Evolutionary conservation across 1,284 basidiomycete genomes (phyloP).

Genomic region (Malassezia cuniculi): DNA sequence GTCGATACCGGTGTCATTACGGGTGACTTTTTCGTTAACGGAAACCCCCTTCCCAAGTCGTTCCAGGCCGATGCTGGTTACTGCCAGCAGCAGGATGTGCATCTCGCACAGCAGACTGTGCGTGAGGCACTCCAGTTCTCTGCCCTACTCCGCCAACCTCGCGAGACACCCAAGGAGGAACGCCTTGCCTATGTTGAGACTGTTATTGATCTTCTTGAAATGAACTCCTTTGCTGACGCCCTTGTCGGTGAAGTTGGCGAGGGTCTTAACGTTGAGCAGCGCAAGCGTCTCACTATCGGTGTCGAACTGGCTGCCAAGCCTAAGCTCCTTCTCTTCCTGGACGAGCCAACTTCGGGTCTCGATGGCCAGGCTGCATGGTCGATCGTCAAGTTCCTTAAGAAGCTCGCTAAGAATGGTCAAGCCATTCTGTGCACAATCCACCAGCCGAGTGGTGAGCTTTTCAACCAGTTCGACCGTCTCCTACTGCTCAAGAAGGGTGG

Average conservation of each 20-base stretch:
- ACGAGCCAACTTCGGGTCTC: slow-evolving; percentile 58
- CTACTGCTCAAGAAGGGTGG: slow-evolving; percentile 43
- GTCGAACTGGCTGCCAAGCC: slow-evolving; percentile 68
- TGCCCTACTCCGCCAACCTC: slow-evolving; percentile 65
- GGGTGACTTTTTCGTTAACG: slow-evolving; percentile 68
- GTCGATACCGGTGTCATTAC: slow-evolving; percentile 65
- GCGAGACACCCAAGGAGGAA: slow-evolving; percentile 55
- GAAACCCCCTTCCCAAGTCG: slow-evolving; percentile 56
- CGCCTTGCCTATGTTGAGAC: slow-evolving; percentile 70
- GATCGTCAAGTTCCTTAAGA: slow-evolving; percentile 63
- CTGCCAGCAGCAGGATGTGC: slow-evolving; percentile 69
- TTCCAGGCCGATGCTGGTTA: slow-evolving; percentile 56
- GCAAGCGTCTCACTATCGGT: slow-evolving; percentile 59
- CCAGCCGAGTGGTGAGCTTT: slow-evolving; percentile 56
- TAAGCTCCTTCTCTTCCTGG: slow-evolving; percentile 53
- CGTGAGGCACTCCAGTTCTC: slow-evolving; percentile 72
- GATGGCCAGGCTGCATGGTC: slow-evolving; percentile 82
- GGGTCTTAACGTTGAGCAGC: slow-evolving; percentile 52
- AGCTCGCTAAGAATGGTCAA: slow-evolving; percentile 71
- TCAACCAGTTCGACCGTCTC: slow-evolving; percentile 56
- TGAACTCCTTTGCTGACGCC: slow-evolving; percentile 60
- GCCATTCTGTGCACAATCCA: slow-evolving; percentile 53
- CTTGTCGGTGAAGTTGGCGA: slow-evolving; percentile 52
- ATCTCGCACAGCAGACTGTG: slow-evolving; percentile 70
- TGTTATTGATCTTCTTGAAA: slow-evolving; percentile 64